phyloP scores from a whole-genome alignment of 345 rosid species.

The Hibiscus mutabilis region DNA sequence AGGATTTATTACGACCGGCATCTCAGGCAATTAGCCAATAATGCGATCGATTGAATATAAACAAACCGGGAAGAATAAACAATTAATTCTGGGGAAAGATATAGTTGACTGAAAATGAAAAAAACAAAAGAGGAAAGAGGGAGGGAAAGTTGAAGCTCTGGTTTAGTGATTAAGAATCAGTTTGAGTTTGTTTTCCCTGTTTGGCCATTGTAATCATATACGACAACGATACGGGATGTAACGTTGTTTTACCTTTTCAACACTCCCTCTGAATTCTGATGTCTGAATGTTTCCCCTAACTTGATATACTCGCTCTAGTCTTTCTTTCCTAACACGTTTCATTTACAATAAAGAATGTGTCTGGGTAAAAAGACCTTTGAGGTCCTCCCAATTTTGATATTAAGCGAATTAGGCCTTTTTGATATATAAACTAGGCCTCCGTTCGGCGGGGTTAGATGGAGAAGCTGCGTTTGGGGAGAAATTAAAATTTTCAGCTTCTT shows the following conservation, averaged over 20 bases:
- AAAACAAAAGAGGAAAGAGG: background rate
- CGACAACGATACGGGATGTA: background rate
- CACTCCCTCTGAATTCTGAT: background rate
- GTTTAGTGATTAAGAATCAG: background rate
- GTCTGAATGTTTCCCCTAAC: too few species aligned
- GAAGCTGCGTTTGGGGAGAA: too few species aligned
- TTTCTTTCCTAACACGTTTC: slow-evolving; percentile 4
- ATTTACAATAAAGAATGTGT: background rate
- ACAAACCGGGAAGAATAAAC: background rate
- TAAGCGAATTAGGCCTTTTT: too few species aligned
- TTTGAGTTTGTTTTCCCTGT: background rate
- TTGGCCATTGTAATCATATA: background rate
- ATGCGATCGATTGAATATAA: background rate
- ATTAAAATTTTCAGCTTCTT: too few species aligned
- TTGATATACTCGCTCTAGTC: background rate
- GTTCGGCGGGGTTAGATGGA: too few species aligned
- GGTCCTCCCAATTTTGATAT: too few species aligned
- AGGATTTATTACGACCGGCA: background rate
- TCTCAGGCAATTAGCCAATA: background rate
- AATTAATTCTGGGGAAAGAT: background rate
- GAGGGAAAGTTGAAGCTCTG: background rate
- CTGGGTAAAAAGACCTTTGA: too few species aligned
- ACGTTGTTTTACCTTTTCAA: background rate
- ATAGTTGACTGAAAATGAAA: background rate
- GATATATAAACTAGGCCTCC: too few species aligned